Base-by-base conservation (phyloP, 495 filamentous ascomycete genomes). In the Baudoinia panamericana region DNA sequence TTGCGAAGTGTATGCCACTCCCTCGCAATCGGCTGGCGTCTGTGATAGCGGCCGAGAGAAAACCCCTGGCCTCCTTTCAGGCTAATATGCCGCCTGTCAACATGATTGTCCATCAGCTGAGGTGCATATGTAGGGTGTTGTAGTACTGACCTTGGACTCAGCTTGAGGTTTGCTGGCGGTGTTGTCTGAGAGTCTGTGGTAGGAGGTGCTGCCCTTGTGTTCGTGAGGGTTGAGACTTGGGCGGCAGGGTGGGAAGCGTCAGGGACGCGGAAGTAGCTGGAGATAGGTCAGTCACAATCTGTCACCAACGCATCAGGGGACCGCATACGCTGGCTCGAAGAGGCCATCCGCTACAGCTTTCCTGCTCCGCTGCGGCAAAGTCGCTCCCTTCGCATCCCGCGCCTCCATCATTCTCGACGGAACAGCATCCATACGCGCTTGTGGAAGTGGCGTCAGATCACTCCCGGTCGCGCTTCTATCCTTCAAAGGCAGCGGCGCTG, bases 1-100 rank as follows among this genome's bases (percentile, higher is more conserved):
- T 86, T 86, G 39, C 73, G 69, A 18, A 53, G 46, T 5, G 66
- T 66, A 29, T 66, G 68, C 78, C 76, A 83, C 53, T 82, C 75
- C 42, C 78, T 63, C 15, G 78, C 76, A 44, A 66, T 57, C 6
- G 62, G 59, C 39, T 56, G 47, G 8, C 56, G 48, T 4, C 54
- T 41, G 27, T 52, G 45, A 48, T 56, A 53, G 17, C 48, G 39
- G 12, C 50, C 43, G 18, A 56, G 32, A 35, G 43, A 46, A 39
- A 55, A 52, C 19, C 41, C 45, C 39, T 55, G 52, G 9, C 31
- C 36, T 13, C 47, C 45, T 5, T 30, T 33, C 5, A 55, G 42
- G 21, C 45, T 50, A 38, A 52, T 45, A 23, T 55, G 52, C 30
- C 37, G 32, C 13, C 48, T 49, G 31, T 46, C 45, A 37, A 44